phyloP scores from a whole-genome alignment of 2,329 filamentous ascomycete species.

The Clonostachys chloroleuca region DNA sequence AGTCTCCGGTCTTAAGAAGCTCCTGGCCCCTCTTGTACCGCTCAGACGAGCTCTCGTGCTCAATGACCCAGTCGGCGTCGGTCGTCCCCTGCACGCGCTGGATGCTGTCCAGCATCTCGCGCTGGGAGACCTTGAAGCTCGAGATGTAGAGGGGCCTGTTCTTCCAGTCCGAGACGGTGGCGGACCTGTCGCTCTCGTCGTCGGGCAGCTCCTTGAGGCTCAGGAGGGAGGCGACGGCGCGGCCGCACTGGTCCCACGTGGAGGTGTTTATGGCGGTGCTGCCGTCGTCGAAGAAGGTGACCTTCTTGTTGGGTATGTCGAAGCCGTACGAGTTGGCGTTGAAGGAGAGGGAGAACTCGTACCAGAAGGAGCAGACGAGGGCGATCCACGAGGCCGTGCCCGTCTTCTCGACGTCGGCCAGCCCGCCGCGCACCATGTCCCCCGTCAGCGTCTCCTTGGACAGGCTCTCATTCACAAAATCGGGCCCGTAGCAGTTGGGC shows the following conservation, averaged over 20 bases:
- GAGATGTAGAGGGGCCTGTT: slow-evolving; percentile 46
- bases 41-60: slow-evolving; percentile 29
- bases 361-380: slow-evolving; percentile 45
- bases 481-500: slow-evolving; percentile 38
- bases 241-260: slow-evolving; percentile 55
- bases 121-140: slow-evolving; percentile 56
- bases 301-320: slow-evolving; percentile 33
- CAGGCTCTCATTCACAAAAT: slow-evolving; percentile 18
- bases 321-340: slow-evolving; percentile 35
- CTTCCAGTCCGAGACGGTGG: slow-evolving; percentile 27
- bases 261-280: slow-evolving; percentile 48
- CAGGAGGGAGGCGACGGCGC: slow-evolving; percentile 45
- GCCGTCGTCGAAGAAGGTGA: slow-evolving; percentile 52
- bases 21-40: neutral
- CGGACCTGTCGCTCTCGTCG: slow-evolving; percentile 23
- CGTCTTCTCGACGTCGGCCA: slow-evolving; percentile 23
- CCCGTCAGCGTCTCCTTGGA: slow-evolving; percentile 18
- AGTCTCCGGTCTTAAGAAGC: neutral
- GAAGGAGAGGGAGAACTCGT: slow-evolving; percentile 39
- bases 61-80: slow-evolving; percentile 57
- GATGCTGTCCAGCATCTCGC: slow-evolving; percentile 60
- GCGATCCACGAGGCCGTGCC: slow-evolving; percentile 22
- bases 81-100: slow-evolving; percentile 52
- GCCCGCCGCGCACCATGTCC: neutral
- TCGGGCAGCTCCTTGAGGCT: slow-evolving; percentile 39